phyloP scores from a whole-genome alignment of 306 rosid species.

The Citrullus mucosospermus region DNA sequence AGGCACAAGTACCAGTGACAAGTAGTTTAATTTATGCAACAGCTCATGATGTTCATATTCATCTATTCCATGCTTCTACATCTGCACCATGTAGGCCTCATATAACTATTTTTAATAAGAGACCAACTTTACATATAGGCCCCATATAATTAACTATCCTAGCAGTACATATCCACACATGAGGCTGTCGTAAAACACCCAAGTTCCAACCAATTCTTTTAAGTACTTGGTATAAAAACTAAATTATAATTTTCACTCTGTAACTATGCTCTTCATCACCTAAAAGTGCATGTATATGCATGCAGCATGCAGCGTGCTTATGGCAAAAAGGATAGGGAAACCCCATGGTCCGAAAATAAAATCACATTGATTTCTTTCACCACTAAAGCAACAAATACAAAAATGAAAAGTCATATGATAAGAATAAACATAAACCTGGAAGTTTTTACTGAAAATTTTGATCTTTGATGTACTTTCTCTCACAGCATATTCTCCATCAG shows the following conservation, averaged over 20 bases:
- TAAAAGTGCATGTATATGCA: not conserved
- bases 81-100: not conserved
- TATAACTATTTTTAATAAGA: not conserved
- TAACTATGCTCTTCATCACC: not conserved
- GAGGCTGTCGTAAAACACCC: not conserved
- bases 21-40: not conserved
- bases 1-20: not conserved
- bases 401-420: not conserved
- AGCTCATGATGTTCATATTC: not conserved
- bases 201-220: not conserved
- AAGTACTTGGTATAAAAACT: not conserved
- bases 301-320: not conserved
- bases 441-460: slow-evolving; percentile 80
- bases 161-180: not conserved
- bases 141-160: not conserved
- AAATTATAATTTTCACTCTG: not conserved
- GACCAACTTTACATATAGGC: no score
- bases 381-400: not conserved
- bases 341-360: not conserved
- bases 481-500: slow-evolving; percentile 92
- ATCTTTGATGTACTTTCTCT: slow-evolving; percentile 96
- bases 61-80: not conserved
- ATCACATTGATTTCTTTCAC: slow-evolving; percentile 1
- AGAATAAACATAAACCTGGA: slow-evolving; percentile 54
- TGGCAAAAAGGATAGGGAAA: not conserved